Evolutionary conservation across 73 alveolate species (phyloP).

Genomic region (Urostyla sp.): DNA sequence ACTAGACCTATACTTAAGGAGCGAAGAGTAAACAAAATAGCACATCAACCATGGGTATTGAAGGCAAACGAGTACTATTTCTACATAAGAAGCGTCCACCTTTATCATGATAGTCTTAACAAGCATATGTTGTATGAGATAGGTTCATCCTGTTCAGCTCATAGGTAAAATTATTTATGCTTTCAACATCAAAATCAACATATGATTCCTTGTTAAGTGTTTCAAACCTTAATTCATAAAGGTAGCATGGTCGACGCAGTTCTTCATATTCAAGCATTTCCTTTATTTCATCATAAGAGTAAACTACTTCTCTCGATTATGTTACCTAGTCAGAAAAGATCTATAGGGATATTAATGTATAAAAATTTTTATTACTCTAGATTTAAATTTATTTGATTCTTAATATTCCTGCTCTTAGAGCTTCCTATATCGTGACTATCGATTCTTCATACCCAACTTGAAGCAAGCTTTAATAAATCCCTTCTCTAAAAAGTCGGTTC

Average conservation of each 20-base stretch:
- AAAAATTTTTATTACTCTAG: too few species aligned
- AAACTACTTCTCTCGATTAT: constrained; percentile 25
- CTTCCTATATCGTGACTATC: constrained; percentile 41
- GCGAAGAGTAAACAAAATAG: constrained; percentile 65
- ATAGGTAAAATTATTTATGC: constrained; percentile 55
- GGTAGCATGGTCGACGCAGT: constrained; percentile 46
- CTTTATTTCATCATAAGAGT: constrained; percentile 33
- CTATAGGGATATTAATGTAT: too few species aligned
- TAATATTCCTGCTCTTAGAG: constrained; percentile 23
- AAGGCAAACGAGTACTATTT: constrained; percentile 60
- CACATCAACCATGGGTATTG: constrained; percentile 65
- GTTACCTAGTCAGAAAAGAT: constrained; percentile 24
- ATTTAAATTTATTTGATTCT: constrained; percentile 25
- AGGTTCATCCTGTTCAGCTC: constrained; percentile 23
- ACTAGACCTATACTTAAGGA: constrained; percentile 45
- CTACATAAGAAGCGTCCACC: constrained; percentile 68
- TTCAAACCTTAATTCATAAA: constrained; percentile 61
- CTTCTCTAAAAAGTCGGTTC: constrained; percentile 32
- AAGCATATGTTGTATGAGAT: constrained; percentile 39
- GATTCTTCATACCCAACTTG: constrained; percentile 32
- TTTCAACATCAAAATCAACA: constrained; percentile 67
- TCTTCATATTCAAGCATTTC: constrained; percentile 48
- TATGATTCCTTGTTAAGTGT: constrained; percentile 53
- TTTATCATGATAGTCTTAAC: constrained; percentile 65
- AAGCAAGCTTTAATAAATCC: constrained; percentile 59